Conservation (phyloP, 352 stramenopile genomes). For the Phytophthora megakarya region DNA sequence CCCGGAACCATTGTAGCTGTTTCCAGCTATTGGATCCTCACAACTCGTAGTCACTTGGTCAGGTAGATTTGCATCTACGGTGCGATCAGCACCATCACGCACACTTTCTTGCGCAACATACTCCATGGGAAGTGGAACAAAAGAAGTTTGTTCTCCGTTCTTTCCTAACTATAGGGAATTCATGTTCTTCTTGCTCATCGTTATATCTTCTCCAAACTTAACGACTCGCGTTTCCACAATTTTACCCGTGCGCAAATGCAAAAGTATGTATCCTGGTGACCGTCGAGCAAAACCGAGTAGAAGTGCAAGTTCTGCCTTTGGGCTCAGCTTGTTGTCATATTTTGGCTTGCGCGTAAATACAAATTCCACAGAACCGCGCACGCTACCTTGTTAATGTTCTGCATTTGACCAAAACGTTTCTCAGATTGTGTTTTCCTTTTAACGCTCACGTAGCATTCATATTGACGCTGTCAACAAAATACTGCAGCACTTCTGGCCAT, state of each 20-base stretch:
- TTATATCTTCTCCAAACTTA: conserved; percentile 14
- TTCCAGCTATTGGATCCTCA: not conserved
- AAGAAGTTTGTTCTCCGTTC: not conserved
- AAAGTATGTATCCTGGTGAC: not conserved
- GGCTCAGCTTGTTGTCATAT: conserved; percentile 9
- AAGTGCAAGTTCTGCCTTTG: conserved; percentile 2
- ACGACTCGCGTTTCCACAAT: conserved; percentile 3
- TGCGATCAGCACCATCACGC: not conserved
- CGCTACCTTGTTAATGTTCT: not conserved
- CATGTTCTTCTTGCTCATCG: conserved; percentile 3
- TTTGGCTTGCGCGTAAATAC: conserved; percentile 6
- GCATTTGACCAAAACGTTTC: too few species aligned
- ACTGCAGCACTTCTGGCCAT: conserved; percentile 6
- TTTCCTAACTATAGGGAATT: not conserved
- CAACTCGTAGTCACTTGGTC: not conserved
- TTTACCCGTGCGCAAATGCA: conserved; percentile 9
- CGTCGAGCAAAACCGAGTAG: conserved; percentile 3
- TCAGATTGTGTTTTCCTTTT: not conserved
- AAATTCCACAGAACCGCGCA: conserved; percentile 7
- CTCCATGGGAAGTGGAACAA: not conserved
- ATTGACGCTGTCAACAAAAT: conserved; percentile 14
- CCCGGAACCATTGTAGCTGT: not conserved
- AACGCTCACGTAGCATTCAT: conserved; percentile 6
- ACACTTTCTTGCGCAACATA: not conserved
- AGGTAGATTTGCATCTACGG: not conserved